phyloP scores from a whole-genome alignment of 1,284 basidiomycete species.

The Marasmius fiardii region DNA sequence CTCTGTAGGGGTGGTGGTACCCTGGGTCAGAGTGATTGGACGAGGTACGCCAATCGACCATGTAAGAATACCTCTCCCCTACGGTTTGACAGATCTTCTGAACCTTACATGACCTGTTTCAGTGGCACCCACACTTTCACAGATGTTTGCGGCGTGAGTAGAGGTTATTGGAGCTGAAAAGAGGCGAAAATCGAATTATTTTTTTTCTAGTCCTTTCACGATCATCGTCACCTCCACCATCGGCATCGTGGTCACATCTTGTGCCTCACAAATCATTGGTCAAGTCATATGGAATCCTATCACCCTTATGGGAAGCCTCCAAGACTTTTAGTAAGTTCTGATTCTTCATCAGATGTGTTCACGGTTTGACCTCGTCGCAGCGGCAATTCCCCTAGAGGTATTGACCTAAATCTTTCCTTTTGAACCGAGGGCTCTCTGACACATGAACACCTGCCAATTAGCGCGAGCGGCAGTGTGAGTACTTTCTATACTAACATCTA shows the following conservation, averaged over 20 bases:
- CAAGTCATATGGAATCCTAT: slow-evolving; percentile 20
- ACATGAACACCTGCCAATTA: background rate
- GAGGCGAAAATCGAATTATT: slow-evolving; percentile 1
- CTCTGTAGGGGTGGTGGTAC: slow-evolving; percentile 14
- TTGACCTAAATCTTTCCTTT: background rate
- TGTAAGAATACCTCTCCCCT: slow-evolving; percentile 9
- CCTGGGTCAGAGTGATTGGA: slow-evolving; percentile 20
- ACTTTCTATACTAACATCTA: background rate
- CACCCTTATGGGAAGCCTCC: slow-evolving; percentile 16
- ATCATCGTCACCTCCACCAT: slow-evolving; percentile 17
- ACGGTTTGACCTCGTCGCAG: background rate
- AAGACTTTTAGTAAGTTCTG: slow-evolving; percentile 18
- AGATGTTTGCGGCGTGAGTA: slow-evolving; percentile 16
- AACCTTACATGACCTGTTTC: background rate
- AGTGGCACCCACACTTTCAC: slow-evolving; percentile 18
- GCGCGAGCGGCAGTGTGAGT: slow-evolving; percentile 7
- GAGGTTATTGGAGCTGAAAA: background rate
- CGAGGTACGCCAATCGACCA: slow-evolving; percentile 17
- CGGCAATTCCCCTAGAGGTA: slow-evolving; percentile 7
- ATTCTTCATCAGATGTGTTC: background rate
- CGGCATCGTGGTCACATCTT: slow-evolving; percentile 20
- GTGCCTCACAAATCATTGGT: slow-evolving; percentile 18
- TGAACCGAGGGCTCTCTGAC: background rate
- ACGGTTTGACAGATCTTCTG: background rate
- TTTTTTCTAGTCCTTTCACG: slow-evolving; percentile 13